These are phyloP conservation scores for Turnera subulata DNA, from an alignment of 345 rosid species.

Conservation along the genomic window DNA sequence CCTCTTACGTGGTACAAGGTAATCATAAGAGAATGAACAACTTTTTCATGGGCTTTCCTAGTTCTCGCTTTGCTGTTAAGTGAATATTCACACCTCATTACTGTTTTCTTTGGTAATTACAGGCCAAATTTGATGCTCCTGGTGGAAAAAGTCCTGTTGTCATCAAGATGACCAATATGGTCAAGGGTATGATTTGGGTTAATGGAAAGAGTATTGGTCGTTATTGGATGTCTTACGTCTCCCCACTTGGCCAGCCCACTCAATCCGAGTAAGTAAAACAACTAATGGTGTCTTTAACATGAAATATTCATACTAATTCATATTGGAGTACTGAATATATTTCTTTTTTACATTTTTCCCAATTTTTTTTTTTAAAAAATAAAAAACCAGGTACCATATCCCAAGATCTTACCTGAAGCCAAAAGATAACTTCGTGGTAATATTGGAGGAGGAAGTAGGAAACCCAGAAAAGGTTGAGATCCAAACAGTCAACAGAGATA, in stretches of 20 bases:
- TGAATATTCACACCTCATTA: too few species aligned
- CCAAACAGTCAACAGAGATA: conserved; percentile 53
- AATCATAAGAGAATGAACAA: conserved; percentile 9
- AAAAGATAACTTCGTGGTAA: conserved; percentile 51
- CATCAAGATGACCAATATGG: conserved; percentile 55
- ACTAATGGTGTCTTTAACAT: background rate
- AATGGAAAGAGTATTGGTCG: conserved; percentile 85
- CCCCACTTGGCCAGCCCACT: conserved; percentile 61
- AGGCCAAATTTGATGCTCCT: conserved; percentile 70
- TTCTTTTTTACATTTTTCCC: background rate
- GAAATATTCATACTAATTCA: too few species aligned
- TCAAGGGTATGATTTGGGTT: conserved; percentile 81
- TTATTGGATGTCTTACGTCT: conserved; percentile 67
- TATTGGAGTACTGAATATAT: too few species aligned
- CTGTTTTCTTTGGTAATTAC: too few species aligned
- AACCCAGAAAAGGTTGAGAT: conserved; percentile 56
- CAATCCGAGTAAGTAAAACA: conserved; percentile 49
- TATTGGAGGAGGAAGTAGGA: conserved; percentile 61
- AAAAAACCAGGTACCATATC: conserved; percentile 64
- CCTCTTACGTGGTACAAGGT: conserved; percentile 84
- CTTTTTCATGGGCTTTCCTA: background rate
- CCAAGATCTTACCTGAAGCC: conserved; percentile 76
- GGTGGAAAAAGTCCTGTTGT: conserved; percentile 56
- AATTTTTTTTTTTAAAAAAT: too few species aligned
- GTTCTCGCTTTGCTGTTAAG: background rate